These are phyloP conservation scores for Camelina neglecta DNA, from an alignment of 345 rosid species.

Conservation along the genomic window DNA sequence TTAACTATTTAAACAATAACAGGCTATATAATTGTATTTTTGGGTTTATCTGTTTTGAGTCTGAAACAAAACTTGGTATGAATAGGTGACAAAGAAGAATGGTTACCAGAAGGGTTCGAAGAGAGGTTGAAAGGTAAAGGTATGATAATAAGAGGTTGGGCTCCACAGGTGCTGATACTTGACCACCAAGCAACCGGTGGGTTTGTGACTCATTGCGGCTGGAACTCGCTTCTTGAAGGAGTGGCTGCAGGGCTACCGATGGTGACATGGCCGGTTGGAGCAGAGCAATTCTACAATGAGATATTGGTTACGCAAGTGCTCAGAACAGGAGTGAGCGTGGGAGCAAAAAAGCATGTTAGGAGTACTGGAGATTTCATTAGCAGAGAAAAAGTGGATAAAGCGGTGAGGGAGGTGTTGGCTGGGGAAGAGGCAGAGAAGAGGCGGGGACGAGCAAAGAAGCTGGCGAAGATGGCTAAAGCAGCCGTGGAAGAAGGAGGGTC, in stretches of 20 bases:
- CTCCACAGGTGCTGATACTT: conserved; percentile 55
- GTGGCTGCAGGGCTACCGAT: conserved; percentile 52
- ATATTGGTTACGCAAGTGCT: conserved; percentile 49
- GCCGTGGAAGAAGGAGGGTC: conserved; percentile 59
- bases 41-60: not conserved
- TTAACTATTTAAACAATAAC: not conserved
- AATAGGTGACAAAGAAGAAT: conserved; percentile 36
- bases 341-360: conserved; percentile 40
- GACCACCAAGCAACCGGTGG: conserved; percentile 54
- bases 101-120: conserved; percentile 52
- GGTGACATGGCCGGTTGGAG: conserved; percentile 56
- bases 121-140: conserved; percentile 47
- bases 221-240: conserved; percentile 59
- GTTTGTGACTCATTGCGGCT: conserved; percentile 62
- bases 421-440: conserved; percentile 55
- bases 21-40: not conserved
- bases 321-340: conserved; percentile 46
- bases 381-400: conserved; percentile 43
- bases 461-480: conserved; percentile 45
- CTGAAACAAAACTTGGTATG: conserved; percentile 2
- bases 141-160: conserved; percentile 54
- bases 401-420: conserved; percentile 39
- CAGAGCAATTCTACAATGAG: conserved; percentile 59
- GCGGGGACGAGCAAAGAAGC: conserved; percentile 33
- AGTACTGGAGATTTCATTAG: conserved; percentile 26